Conservation (phyloP, 192 early-diverging fungal genomes). For the Backusella parvicylindrica region DNA sequence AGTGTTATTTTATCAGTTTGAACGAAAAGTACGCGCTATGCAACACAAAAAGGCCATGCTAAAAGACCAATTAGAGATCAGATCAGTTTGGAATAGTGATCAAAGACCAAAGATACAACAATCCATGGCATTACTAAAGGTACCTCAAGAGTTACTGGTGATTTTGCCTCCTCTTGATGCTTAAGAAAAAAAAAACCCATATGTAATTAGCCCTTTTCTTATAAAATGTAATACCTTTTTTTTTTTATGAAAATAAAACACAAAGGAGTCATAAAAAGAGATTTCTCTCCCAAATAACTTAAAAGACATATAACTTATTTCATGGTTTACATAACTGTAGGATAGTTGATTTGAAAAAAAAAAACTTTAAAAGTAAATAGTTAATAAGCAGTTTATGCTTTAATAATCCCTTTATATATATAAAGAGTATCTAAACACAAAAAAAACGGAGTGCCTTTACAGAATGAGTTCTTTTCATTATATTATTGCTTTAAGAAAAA, state of each 20-base stretch:
- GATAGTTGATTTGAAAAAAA: too few relatives aligned
- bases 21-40: conserved; percentile 41
- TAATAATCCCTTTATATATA: too few relatives aligned
- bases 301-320: too few relatives aligned
- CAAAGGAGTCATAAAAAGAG: too few relatives aligned
- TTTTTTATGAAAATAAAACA: too few relatives aligned
- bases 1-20: conserved; percentile 60
- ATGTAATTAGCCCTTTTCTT: neutral
- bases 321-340: too few relatives aligned
- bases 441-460: too few relatives aligned
- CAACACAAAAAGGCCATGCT: conserved; percentile 32
- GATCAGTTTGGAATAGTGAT: conserved; percentile 28
- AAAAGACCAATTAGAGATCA: conserved; percentile 13
- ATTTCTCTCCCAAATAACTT: too few relatives aligned
- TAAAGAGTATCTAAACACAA: too few relatives aligned
- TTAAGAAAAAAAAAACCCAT: neutral
- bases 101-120: neutral
- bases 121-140: neutral
- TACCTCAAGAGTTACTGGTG: neutral
- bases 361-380: neutral
- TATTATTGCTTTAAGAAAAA: too few relatives aligned
- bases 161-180: neutral
- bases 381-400: neutral
- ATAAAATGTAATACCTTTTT: too few relatives aligned
- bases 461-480: too few relatives aligned